Base-by-base conservation (phyloP, 2,329 filamentous ascomycete genomes). In the Fusarium clavum region DNA sequence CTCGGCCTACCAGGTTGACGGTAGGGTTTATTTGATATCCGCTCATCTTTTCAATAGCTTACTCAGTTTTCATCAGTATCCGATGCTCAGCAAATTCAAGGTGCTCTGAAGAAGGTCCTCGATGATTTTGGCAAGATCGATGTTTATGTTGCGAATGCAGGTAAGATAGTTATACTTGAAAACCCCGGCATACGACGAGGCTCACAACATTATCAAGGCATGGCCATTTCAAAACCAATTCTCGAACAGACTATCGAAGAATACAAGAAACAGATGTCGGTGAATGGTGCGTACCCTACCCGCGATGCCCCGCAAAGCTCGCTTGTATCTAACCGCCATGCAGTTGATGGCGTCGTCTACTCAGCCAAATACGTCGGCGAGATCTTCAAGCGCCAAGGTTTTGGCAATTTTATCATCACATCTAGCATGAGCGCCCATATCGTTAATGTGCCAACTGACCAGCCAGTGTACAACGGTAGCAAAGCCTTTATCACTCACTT, bases 401-500 rank as follows among this genome's bases (percentile, higher is more conserved):
- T 78, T 16, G 83, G 83, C 38, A 84, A 83, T 71, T 75, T 87
- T 25, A 86, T 87, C 70, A 84, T 87, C 72, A 85, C 83, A 8
- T 82, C 82, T 0, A 83, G 80, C 69, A 85, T 86, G 79, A 83
- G 81, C 43, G 84, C 71, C 0, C 83, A 83, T 47, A 80, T 85
- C 34, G 84, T 85, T 65, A 86, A 85, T 54, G 83, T 85, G 1
- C 84, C 84, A 1, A 77, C 81, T 7, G 84, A 86, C 47, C 86
- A 88, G 68, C 83, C 85, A 1, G 83, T 85, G 5, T 88, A 88
- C 73, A 88, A 88, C 65, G 81, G 81, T 3, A 84, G 81, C 25
- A 88, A 88, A 71, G 86, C 86, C 0, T 85, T 82, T 20, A 80
- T 87, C 12, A 85, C 82, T 2, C 86, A 88, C 61, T 81, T 88